A percentile compares a stretch with the other conserved stretches of the same genome.
Evolutionary conservation across 164 flowering plant genomes (phyloP).

Genomic region (Euptelea pleiosperma): DNA sequence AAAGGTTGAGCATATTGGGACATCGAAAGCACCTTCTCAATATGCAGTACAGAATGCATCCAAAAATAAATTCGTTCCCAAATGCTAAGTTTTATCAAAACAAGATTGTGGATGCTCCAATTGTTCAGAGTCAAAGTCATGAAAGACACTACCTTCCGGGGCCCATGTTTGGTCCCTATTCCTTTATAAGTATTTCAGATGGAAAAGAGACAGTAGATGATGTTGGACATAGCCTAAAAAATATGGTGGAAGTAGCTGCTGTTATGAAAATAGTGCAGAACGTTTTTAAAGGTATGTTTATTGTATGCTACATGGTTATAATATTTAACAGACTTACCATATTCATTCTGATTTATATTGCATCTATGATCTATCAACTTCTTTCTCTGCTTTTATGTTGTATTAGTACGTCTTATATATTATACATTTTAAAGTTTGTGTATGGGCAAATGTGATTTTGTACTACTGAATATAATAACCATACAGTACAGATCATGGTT

Average conservation of each 20-base stretch:
- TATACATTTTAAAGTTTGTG: too few relatives aligned
- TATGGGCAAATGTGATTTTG: too few relatives aligned
- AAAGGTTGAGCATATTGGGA: slow-evolving; percentile 27
- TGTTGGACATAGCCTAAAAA: slow-evolving; percentile 19
- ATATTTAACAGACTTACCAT: too few relatives aligned
- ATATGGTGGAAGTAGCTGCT: slow-evolving; percentile 34
- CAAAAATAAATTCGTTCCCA: slow-evolving; percentile 47
- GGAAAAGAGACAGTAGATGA: slow-evolving; percentile 24
- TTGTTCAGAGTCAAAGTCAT: slow-evolving; percentile 17
- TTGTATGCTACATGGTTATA: neutral
- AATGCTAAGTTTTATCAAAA: slow-evolving; percentile 29
- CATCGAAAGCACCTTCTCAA: slow-evolving; percentile 34
- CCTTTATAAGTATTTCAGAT: slow-evolving; percentile 25
- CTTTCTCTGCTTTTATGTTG: too few relatives aligned
- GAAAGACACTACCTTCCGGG: slow-evolving; percentile 24
- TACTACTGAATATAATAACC: too few relatives aligned
- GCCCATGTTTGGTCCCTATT: too few relatives aligned
- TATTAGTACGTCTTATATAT: too few relatives aligned
- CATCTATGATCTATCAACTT: too few relatives aligned
- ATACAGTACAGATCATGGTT: too few relatives aligned
- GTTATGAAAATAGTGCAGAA: slow-evolving; percentile 19
- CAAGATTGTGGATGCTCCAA: too few relatives aligned
- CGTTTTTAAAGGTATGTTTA: slow-evolving; percentile 26
- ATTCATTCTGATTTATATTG: too few relatives aligned
- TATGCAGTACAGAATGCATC: too few relatives aligned